Base-by-base conservation (phyloP, 1,139 yeast genomes). In the Cylindricascospora bacillispora region DNA sequence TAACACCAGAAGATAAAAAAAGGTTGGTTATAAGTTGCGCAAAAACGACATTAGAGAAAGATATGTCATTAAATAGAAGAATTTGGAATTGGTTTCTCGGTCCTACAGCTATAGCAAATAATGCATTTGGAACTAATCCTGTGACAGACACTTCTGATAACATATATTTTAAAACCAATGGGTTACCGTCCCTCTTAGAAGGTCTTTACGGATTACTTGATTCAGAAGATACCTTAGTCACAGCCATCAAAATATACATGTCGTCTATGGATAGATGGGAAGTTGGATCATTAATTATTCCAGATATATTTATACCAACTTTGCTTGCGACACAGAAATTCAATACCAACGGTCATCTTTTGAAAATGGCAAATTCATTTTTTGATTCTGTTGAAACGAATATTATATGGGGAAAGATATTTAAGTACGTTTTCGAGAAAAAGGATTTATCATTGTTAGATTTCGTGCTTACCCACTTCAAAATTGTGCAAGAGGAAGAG, bases 261-360 rank as follows among this genome's bases (percentile, higher is more conserved):
- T 70, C 92, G 4, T 64, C 85, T 4, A 70, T 85, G 73, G 97
- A 89, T 48, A 70, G 83, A 40, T 89, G 97, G 97, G 97, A 89
- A 53, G 74, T 89, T 22, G 89, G 94, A 10, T 72, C 74, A 14
- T 54, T 67, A 16, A 60, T 86, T 1, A 72, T 85, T 0, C 92
- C 94, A 1, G 54, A 58, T 18, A 52, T 85, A n/a, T 68, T 86
- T 29, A 56, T 70, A 0, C 86, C 92, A 0, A 60, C 80, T 4
- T 55, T 86, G 32, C 52, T 49, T 34, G 62, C 52, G 37, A 65
- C 58, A 36, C 50, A 46, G 29, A 37, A 34, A 11, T 51, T 51
- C 40, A 36, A 52, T 33, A 17, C 31, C 5, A 44, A 55, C 9
- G 25, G 28, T 7, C 76, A 70, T 13, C 57, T 81, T 0, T 43